A percentile compares a stretch with the other conserved stretches of the same genome.
These are phyloP conservation scores for Helianthus annuus DNA, from an alignment of 129 eudicot genomes.

Conservation along the genomic window DNA sequence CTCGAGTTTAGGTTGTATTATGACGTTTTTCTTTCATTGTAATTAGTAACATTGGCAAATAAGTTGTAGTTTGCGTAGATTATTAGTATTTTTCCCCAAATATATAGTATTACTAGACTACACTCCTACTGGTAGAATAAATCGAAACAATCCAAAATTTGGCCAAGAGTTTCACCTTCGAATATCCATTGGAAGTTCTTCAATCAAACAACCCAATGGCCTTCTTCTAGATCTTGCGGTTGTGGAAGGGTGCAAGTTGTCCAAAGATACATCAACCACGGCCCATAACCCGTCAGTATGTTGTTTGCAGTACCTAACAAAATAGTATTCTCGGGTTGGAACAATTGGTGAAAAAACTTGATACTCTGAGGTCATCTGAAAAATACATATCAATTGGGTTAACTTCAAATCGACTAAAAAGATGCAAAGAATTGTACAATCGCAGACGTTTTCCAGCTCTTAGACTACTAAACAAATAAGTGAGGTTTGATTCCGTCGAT, in stretches of 20 bases:
- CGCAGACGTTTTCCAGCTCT: too few species aligned
- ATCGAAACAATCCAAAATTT: background rate
- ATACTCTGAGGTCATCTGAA: slow-evolving; percentile 49
- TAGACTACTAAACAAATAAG: too few species aligned
- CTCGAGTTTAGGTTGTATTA: too few species aligned
- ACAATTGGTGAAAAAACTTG: slow-evolving; percentile 52
- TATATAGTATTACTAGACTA: background rate
- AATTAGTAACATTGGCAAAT: background rate
- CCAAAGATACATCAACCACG: slow-evolving; percentile 59
- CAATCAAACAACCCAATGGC: slow-evolving; percentile 57
- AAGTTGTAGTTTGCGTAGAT: background rate
- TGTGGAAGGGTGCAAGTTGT: slow-evolving; percentile 34
- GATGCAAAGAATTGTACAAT: too few species aligned
- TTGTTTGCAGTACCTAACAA: slow-evolving; percentile 53
- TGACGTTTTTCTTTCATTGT: slow-evolving; percentile 2
- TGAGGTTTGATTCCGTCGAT: too few species aligned
- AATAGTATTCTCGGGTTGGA: slow-evolving; percentile 52
- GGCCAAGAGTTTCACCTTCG: slow-evolving; percentile 40
- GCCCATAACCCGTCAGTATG: slow-evolving; percentile 55
- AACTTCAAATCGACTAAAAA: background rate
- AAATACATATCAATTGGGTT: background rate
- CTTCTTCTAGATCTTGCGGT: slow-evolving; percentile 31
- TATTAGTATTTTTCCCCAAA: background rate
- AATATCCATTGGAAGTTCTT: slow-evolving; percentile 57
- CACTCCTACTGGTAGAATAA: background rate